Conservation (phyloP, 352 stramenopile genomes). For the Globisporangium uncinulatum region DNA sequence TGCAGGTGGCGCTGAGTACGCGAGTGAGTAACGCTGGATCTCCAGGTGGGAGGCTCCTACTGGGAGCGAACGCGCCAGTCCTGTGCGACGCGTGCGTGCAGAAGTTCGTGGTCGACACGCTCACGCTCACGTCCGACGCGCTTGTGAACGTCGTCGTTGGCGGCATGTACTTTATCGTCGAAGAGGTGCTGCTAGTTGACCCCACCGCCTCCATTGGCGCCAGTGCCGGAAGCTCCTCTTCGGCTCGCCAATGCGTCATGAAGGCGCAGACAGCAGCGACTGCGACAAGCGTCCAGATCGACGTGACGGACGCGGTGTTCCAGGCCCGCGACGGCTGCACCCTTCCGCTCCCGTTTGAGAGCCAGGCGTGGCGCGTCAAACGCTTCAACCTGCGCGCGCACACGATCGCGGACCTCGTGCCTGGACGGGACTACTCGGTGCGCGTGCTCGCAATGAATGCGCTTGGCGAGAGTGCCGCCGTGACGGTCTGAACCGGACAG, state of each 20-base stretch:
- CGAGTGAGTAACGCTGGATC: constrained; percentile 14
- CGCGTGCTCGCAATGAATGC: constrained; percentile 38
- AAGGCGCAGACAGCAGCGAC: constrained; percentile 15
- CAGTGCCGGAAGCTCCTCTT: constrained; percentile 1
- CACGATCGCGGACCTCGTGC: constrained; percentile 49
- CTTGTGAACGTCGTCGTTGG: constrained; percentile 15
- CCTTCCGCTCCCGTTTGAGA: constrained; percentile 38
- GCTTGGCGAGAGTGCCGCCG: constrained; percentile 35
- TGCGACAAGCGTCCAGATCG: constrained; percentile 22
- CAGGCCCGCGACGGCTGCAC: constrained; percentile 26
- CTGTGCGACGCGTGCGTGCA: constrained; percentile 60
- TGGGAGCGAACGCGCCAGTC: constrained; percentile 24
- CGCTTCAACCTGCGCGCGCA: constrained; percentile 59
- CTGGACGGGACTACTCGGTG: constrained; percentile 64
- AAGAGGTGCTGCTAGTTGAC: constrained; percentile 25
- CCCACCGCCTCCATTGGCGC: too few relatives aligned
- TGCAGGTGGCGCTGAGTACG: constrained; percentile 41
- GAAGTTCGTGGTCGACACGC: constrained; percentile 24
- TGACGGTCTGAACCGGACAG: constrained; percentile 4
- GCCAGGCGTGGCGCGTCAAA: constrained; percentile 50
- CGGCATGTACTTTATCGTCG: constrained; percentile 56
- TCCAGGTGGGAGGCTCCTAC: constrained; percentile 14
- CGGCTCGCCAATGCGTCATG: constrained; percentile 38
- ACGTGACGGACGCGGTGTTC: constrained; percentile 18
- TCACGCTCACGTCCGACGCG: constrained; percentile 37